These are phyloP conservation scores for Annulohypoxylon stygium DNA, from an alignment of 495 filamentous ascomycete species.

Conservation along the genomic window DNA sequence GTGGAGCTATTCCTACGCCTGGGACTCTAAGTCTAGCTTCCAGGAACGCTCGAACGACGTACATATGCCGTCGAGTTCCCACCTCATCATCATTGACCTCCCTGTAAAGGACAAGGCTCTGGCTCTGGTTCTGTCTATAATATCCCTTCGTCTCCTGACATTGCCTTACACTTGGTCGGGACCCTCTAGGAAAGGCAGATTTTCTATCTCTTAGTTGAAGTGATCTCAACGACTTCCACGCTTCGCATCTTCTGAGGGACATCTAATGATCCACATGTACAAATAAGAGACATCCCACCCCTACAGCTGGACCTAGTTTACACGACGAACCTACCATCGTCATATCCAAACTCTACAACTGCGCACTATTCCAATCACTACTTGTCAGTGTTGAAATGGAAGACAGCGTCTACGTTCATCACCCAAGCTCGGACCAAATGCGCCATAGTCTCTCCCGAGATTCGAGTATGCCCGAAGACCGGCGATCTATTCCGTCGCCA, in stretches of 20 bases:
- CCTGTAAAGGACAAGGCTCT: constrained; percentile 45
- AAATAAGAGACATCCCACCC: constrained; percentile 44
- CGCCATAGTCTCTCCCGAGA: constrained; percentile 46
- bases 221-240: constrained; percentile 21
- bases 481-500: constrained; percentile 41
- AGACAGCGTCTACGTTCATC: constrained; percentile 40
- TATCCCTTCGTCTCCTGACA: constrained; percentile 45
- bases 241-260: constrained; percentile 13
- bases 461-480: constrained; percentile 42
- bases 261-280: constrained; percentile 32
- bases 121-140: constrained; percentile 46
- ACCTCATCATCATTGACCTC: constrained; percentile 41
- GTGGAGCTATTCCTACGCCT: constrained; percentile 42
- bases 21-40: constrained; percentile 42
- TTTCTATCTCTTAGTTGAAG: constrained; percentile 30
- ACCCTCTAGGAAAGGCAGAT: constrained; percentile 48
- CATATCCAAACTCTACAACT: constrained; percentile 24
- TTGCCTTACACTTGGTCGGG: constrained; percentile 42
- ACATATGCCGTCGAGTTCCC: constrained; percentile 44
- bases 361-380: constrained; percentile 10
- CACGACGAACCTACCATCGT: constrained; percentile 20
- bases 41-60: constrained; percentile 46
- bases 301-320: constrained; percentile 30
- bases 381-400: constrained; percentile 43
- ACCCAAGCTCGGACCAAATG: constrained; percentile 42